phyloP scores from a whole-genome alignment of 2,329 filamentous ascomycete species.

The Penicillium aurantiogriseum region DNA sequence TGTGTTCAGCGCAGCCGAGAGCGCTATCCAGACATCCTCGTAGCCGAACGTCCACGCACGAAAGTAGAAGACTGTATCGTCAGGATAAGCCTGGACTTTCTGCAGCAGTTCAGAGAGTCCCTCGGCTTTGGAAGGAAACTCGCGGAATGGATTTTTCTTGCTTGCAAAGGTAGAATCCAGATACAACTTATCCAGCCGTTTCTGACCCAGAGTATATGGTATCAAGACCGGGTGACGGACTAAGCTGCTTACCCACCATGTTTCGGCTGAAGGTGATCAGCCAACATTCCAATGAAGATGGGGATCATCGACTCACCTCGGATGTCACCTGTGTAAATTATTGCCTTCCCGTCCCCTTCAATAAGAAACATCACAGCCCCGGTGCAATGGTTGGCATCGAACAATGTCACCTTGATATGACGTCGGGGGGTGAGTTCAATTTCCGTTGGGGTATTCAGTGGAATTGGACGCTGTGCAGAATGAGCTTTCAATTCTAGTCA shows the following conservation, averaged over 20 bases:
- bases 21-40: slow-evolving; percentile 84
- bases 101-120: slow-evolving; percentile 71
- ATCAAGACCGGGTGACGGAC: slow-evolving; percentile 69
- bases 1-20: slow-evolving; percentile 68
- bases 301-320: slow-evolving; percentile 50
- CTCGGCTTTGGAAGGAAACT: slow-evolving; percentile 66
- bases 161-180: slow-evolving; percentile 79
- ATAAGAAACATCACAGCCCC: slow-evolving; percentile 93
- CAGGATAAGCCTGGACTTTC: slow-evolving; percentile 66
- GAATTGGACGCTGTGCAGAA: slow-evolving; percentile 65
- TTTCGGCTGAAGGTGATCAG: slow-evolving; percentile 55
- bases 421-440: slow-evolving; percentile 71
- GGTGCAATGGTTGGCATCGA: slow-evolving; percentile 89
- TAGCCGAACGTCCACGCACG: slow-evolving; percentile 92
- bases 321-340: slow-evolving; percentile 87
- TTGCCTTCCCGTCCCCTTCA: slow-evolving; percentile 67
- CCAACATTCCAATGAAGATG: neutral
- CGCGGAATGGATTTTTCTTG: slow-evolving; percentile 48
- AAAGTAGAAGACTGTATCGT: slow-evolving; percentile 76
- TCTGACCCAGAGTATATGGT: slow-evolving; percentile 67
- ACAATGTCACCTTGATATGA: slow-evolving; percentile 74
- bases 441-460: slow-evolving; percentile 72
- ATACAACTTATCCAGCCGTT: slow-evolving; percentile 75
- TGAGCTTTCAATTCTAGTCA: slow-evolving; percentile 1
- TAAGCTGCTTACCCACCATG: slow-evolving; percentile 78